Evolutionary conservation across 2,329 filamentous ascomycete genomes (phyloP).

Genomic region (Botrytis galanthina): DNA sequence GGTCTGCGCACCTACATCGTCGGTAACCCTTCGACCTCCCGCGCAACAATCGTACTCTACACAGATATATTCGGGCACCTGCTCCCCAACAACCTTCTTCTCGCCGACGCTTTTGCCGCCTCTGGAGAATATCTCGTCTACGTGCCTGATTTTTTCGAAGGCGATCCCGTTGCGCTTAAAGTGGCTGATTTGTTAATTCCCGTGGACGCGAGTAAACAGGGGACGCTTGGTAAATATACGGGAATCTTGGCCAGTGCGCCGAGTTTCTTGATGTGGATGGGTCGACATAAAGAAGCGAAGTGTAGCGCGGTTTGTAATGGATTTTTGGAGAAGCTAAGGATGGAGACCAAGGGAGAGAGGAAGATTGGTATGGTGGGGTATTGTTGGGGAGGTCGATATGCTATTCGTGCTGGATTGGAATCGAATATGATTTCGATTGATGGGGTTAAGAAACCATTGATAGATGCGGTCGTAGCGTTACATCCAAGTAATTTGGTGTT

Average conservation of each 20-base stretch:
- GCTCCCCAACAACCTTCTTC: conserved; percentile 39
- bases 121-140: conserved; percentile 38
- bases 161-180: conserved; percentile 37
- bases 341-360: conserved; percentile 15
- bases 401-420: conserved; percentile 36
- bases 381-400: conserved; percentile 43
- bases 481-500: conserved; percentile 40
- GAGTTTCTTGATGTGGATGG: conserved; percentile 38
- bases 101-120: conserved; percentile 38
- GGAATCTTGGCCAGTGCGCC: conserved; percentile 41
- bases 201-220: conserved; percentile 40
- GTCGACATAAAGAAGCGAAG: conserved; percentile 37
- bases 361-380: conserved; percentile 42
- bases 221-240: conserved; percentile 41
- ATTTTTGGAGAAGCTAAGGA: background rate
- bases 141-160: conserved; percentile 39
- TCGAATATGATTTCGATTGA: conserved; percentile 40
- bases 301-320: conserved; percentile 40
- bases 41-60: conserved; percentile 38
- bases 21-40: conserved; percentile 36
- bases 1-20: conserved; percentile 42
- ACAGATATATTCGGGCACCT: conserved; percentile 37
- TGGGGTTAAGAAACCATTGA: conserved; percentile 26
- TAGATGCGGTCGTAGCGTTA: background rate
- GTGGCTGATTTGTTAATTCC: conserved; percentile 41